Conservation (phyloP, 108 stramenopile genomes). For the Cyclostephanos invisitatus region DNA sequence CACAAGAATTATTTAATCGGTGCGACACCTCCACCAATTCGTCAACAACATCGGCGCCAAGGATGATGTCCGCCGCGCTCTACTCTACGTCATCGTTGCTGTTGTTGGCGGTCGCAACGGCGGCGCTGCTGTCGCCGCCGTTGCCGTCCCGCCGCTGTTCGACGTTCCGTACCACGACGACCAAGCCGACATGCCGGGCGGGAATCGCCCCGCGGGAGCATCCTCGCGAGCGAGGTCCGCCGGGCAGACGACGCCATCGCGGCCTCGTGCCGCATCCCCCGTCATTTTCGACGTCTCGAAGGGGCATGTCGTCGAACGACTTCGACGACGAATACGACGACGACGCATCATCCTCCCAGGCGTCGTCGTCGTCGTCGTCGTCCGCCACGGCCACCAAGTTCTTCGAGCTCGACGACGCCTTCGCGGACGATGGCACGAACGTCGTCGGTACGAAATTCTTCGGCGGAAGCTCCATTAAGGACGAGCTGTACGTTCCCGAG, state of each 20-base stretch:
- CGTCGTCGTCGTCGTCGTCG: background rate
- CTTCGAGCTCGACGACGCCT: conserved; percentile 43
- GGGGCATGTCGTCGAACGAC: conserved; percentile 14
- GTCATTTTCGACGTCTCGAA: too few species aligned
- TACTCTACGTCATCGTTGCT: too few species aligned
- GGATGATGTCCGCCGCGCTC: too few species aligned
- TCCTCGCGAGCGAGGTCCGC: too few species aligned
- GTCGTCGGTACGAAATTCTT: conserved; percentile 51
- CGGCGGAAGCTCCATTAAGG: conserved; percentile 77
- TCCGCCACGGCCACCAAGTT: conserved; percentile 11
- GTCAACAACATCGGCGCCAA: too few species aligned
- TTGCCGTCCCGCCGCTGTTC: conserved; percentile 50
- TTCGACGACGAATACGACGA: conserved; percentile 11
- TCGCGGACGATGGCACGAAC: conserved; percentile 42
- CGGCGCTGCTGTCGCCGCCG: too few species aligned
- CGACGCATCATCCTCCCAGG: background rate
- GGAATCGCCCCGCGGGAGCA: too few species aligned
- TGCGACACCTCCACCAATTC: too few species aligned
- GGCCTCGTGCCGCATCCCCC: too few species aligned
- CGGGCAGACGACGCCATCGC: too few species aligned
- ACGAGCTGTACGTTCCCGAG: conserved; percentile 71
- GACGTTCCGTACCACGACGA: conserved; percentile 60
- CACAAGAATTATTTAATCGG: too few species aligned
- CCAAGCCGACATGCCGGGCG: conserved; percentile 52
- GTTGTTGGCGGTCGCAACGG: too few species aligned